These are phyloP conservation scores for Phlebopus sp. DNA, from an alignment of 1,284 basidiomycete species.

Conservation along the genomic window DNA sequence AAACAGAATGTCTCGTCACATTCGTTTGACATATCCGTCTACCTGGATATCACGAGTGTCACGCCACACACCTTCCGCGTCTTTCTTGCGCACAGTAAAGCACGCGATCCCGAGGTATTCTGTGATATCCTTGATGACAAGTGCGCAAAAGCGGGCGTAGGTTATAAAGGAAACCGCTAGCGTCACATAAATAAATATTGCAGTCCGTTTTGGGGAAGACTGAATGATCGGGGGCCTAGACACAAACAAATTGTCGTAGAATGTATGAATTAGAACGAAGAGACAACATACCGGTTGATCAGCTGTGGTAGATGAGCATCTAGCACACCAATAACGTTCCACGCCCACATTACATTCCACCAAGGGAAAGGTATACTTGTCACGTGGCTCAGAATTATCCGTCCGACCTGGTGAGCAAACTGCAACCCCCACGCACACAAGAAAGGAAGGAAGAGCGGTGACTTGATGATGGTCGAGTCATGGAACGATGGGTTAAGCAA, in stretches of 20 bases:
- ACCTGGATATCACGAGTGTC: slow-evolving; percentile 33
- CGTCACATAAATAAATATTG: slow-evolving; percentile 69
- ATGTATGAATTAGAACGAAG: slow-evolving; percentile 6
- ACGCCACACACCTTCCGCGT: slow-evolving; percentile 69
- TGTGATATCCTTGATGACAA: slow-evolving; percentile 85
- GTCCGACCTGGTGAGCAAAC: slow-evolving; percentile 84
- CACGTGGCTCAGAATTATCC: slow-evolving; percentile 93
- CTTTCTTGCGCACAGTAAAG: slow-evolving; percentile 85
- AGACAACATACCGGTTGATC: slow-evolving; percentile 53
- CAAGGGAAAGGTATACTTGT: slow-evolving; percentile 83
- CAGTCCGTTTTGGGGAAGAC: slow-evolving; percentile 52
- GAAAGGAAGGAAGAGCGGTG: slow-evolving; percentile 81
- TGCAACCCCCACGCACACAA: slow-evolving; percentile 87
- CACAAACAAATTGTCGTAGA: background rate
- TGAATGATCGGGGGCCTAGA: slow-evolving; percentile 69
- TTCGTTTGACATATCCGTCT: slow-evolving; percentile 24
- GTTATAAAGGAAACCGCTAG: slow-evolving; percentile 63
- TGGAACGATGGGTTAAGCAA: slow-evolving; percentile 63
- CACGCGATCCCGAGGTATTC: slow-evolving; percentile 87
- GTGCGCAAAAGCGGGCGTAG: slow-evolving; percentile 77
- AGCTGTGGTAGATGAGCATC: slow-evolving; percentile 78
- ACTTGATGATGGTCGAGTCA: slow-evolving; percentile 56
- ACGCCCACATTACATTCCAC: slow-evolving; percentile 87
- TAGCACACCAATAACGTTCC: slow-evolving; percentile 73
- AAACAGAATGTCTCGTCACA: slow-evolving; percentile 10